These are phyloP conservation scores for Mucor circinelloides DNA, from an alignment of 371 early-diverging fungal genomes.

Conservation along the genomic window DNA sequence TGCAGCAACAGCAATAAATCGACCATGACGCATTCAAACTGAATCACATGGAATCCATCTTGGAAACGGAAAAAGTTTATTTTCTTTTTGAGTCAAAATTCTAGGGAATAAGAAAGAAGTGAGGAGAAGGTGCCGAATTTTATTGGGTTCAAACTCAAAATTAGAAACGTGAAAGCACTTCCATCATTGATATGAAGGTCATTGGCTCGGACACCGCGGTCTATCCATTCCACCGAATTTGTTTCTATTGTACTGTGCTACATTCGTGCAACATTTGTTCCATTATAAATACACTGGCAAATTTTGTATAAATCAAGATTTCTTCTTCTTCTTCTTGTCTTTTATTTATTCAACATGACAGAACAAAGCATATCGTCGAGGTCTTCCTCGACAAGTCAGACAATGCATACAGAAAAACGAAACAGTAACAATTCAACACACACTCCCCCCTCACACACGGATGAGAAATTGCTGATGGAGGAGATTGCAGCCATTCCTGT, in stretches of 20 bases:
- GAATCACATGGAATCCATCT: background rate
- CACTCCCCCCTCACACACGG: background rate
- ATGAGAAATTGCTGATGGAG: constrained; percentile 22
- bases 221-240: constrained; percentile 7
- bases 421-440: background rate
- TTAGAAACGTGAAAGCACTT: constrained; percentile 11
- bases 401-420: constrained; percentile 16
- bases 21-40: background rate
- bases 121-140: constrained; percentile 12
- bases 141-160: constrained; percentile 9
- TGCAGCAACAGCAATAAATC: background rate
- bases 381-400: constrained; percentile 29
- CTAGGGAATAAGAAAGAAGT: background rate
- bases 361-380: constrained; percentile 22
- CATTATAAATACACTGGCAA: constrained; percentile 5
- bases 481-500: constrained; percentile 27
- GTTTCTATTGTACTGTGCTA: constrained; percentile 3
- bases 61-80: background rate
- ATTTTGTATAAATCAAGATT: background rate
- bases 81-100: constrained; percentile 14
- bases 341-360: constrained; percentile 6
- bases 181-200: background rate
- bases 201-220: constrained; percentile 12
- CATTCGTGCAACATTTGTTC: constrained; percentile 1
- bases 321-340: background rate